Base-by-base conservation (phyloP, 2,329 filamentous ascomycete genomes). In the Colletotrichum kahawae region DNA sequence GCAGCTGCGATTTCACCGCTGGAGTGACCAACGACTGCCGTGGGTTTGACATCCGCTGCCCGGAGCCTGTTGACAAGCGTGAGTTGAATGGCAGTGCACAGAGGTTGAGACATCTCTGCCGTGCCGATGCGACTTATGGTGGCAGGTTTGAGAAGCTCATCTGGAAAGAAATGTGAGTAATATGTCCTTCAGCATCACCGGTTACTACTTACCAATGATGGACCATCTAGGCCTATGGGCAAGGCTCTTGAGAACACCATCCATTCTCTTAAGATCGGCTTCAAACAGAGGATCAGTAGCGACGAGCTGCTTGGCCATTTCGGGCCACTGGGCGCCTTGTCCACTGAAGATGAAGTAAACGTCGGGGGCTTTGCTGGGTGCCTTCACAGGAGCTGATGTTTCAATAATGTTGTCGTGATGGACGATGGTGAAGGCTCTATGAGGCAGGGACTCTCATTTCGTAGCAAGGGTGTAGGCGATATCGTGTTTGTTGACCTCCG, bases 1-100 rank as follows among this genome's bases (percentile, higher is more conserved):
- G 86, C 85, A 2, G 86, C 87, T 0, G 83, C 86, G 34, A 88
- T 86, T 75, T 88, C 87, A 1, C 87, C 87, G 7, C 79, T 82
- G 0, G 84, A 86, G 70, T 88, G 87, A 0, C 87, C 87, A 3
- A 87, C 80, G 0, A 85, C 83, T 2, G 79, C 81, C 4, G 75
- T 18, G 0, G 85, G 83, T 2, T 57, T 64, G 36, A 88, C 73
- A 0, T 82, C 80, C 63, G 79, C 80, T 1, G 75, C 70, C 1
- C 38, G 33, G 4, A 89, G 81, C 0, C 85, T 76, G 18, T 87
- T 81, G 2, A 88, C 81, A 1, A 90, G 77, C 0, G 79, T 85
- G 16, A 89, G 78, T 71, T 88, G 84, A 4, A 86, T 21, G 2
- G 83, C 82, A 8, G 83, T 85, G 67, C 81, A 85, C 3, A 83